Percentiles rank a stretch among this genome's conserved stretches.
These are phyloP conservation scores for Rhizophagus sp. DNA, from an alignment of 192 early-diverging fungal genomes.

Conservation along the genomic window DNA sequence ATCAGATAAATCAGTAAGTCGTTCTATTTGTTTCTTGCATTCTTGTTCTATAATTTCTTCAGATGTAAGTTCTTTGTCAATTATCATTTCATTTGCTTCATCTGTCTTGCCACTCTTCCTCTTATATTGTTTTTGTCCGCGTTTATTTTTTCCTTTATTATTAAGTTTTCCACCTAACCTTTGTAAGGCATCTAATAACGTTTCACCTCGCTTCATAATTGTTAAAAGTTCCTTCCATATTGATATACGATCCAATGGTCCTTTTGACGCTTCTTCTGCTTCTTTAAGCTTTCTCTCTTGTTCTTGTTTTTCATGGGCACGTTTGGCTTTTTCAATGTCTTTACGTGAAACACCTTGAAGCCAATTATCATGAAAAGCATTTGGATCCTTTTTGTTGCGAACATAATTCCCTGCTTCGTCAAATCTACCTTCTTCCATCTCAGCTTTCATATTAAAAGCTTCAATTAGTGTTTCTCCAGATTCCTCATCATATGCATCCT, in stretches of 20 bases:
- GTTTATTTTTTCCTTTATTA: slow-evolving; percentile 47
- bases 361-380: slow-evolving; percentile 73
- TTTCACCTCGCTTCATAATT: slow-evolving; percentile 59
- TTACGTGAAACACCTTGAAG: slow-evolving; percentile 60
- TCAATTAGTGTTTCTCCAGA: slow-evolving; percentile 63
- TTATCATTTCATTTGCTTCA: slow-evolving; percentile 39
- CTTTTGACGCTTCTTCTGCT: slow-evolving; percentile 38
- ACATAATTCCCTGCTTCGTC: slow-evolving; percentile 71
- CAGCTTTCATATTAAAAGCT: slow-evolving; percentile 78
- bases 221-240: slow-evolving; percentile 58
- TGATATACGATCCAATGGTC: slow-evolving; percentile 55
- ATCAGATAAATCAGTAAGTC: slow-evolving; percentile 67
- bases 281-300: slow-evolving; percentile 47
- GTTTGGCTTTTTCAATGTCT: slow-evolving; percentile 58
- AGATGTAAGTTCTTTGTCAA: slow-evolving; percentile 2
- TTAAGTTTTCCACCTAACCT: slow-evolving; percentile 53
- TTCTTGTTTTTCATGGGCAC: slow-evolving; percentile 51
- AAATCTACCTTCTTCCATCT: slow-evolving; percentile 69
- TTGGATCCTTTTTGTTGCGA: slow-evolving; percentile 66
- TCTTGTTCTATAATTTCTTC: slow-evolving; percentile 43
- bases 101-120: slow-evolving; percentile 43
- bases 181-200: slow-evolving; percentile 59
- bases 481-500: slow-evolving; percentile 46
- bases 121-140: slow-evolving; percentile 21
- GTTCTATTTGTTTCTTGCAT: slow-evolving; percentile 55